These are phyloP conservation scores for Babesia ovata DNA, from an alignment of 169 alveolate genomes.

Conservation along the genomic window DNA sequence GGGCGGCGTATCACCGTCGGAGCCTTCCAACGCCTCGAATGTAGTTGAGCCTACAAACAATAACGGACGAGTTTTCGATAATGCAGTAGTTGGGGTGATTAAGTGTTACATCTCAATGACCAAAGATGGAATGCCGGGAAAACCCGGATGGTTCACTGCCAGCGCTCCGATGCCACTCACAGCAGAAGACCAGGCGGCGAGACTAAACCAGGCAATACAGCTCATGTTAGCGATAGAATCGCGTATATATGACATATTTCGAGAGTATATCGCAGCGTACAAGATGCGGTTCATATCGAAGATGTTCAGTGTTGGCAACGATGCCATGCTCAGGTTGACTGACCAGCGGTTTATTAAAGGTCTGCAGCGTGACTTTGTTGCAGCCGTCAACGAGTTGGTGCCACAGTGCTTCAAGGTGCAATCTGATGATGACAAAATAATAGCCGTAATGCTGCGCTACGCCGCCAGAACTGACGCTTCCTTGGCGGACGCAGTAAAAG, in stretches of 20 bases:
- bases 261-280: slow-evolving; percentile 21
- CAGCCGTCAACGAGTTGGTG: slow-evolving; percentile 9
- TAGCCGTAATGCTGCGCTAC: slow-evolving; percentile 4
- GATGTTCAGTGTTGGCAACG: slow-evolving; percentile 20
- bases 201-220: slow-evolving; percentile 6
- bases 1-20: not conserved
- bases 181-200: slow-evolving; percentile 1
- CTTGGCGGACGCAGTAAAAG: not conserved
- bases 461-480: slow-evolving; percentile 18
- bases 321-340: slow-evolving; percentile 13
- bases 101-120: slow-evolving; percentile 37
- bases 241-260: not conserved
- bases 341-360: slow-evolving; percentile 11
- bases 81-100: slow-evolving; percentile 30
- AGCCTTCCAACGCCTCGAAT: not conserved
- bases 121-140: not conserved
- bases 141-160: slow-evolving; percentile 11
- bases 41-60: not conserved
- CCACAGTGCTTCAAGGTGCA: slow-evolving; percentile 19
- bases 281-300: slow-evolving; percentile 29
- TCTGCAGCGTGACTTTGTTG: slow-evolving; percentile 15
- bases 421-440: not conserved
- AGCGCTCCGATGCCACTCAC: not conserved
- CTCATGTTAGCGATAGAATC: slow-evolving; percentile 1
- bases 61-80: slow-evolving; percentile 16